Evolutionary conservation across 108 stramenopile genomes (phyloP).

Genomic region (Pseudonitzschia pungens): DNA sequence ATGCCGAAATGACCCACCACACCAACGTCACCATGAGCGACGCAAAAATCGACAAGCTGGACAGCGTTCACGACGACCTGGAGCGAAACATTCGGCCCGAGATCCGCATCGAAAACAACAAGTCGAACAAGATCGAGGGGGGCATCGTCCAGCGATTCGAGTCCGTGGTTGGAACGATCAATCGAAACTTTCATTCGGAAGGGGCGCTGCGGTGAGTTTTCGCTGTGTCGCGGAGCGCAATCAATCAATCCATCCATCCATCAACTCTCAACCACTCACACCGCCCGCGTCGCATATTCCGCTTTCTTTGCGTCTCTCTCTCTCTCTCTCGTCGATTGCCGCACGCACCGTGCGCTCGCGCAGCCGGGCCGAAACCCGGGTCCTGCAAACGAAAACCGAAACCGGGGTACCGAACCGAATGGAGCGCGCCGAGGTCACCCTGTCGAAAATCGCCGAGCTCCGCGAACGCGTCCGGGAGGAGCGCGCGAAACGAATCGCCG

Average conservation of each 20-base stretch:
- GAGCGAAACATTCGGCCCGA: conserved; percentile 34
- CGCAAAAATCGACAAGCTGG: conserved; percentile 29
- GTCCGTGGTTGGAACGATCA: conserved; percentile 32
- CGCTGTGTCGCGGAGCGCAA: not conserved
- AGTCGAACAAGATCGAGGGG: conserved; percentile 60
- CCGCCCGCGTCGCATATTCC: no score
- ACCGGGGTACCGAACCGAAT: conserved; percentile 27
- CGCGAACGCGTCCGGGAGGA: conserved; percentile 28
- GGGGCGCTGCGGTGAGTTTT: conserved; percentile 10
- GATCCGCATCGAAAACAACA: conserved; percentile 49
- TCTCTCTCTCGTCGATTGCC: not conserved
- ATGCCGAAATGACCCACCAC: conserved; percentile 23
- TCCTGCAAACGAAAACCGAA: conserved; percentile 14
- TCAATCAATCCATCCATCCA: no score
- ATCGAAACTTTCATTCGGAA: conserved; percentile 27
- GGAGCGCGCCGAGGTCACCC: conserved; percentile 27
- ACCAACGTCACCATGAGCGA: conserved; percentile 30
- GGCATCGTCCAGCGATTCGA: conserved; percentile 56
- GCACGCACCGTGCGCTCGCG: no score
- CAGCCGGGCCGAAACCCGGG: conserved; percentile 13
- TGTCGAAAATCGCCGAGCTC: conserved; percentile 33
- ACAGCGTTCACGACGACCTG: conserved; percentile 28
- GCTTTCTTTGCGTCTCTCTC: not conserved
- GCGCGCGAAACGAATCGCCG: conserved; percentile 23
- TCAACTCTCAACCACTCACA: no score